Conservation (phyloP, 2,329 filamentous ascomycete species). For the Fusarium solani-melongenae region DNA sequence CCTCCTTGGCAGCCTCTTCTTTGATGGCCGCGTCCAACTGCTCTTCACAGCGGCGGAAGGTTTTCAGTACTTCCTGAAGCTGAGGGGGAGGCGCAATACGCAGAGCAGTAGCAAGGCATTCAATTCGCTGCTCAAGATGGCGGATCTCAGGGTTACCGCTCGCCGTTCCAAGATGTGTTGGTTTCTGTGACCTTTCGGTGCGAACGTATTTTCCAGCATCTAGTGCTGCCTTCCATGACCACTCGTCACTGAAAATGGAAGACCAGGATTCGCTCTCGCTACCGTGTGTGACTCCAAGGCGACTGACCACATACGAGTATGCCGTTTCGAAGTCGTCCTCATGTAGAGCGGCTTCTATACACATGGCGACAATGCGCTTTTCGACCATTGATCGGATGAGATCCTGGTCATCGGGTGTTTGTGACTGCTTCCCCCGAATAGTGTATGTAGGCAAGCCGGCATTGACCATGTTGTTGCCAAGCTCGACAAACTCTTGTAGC, state of each 20-base stretch:
- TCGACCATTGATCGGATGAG: slow-evolving; percentile 59
- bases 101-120: slow-evolving; percentile 80
- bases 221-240: slow-evolving; percentile 83
- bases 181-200: slow-evolving; percentile 62
- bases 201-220: slow-evolving; percentile 80
- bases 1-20: slow-evolving; percentile 74
- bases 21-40: slow-evolving; percentile 75
- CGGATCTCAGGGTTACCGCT: slow-evolving; percentile 72
- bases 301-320: slow-evolving; percentile 83
- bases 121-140: slow-evolving; percentile 83
- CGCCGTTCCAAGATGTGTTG: slow-evolving; percentile 69
- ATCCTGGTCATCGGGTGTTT: slow-evolving; percentile 38
- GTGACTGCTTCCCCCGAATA: slow-evolving; percentile 9
- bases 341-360: slow-evolving; percentile 78
- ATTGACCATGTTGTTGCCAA: slow-evolving; percentile 74
- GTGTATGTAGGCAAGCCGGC: slow-evolving; percentile 59
- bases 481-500: slow-evolving; percentile 76
- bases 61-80: slow-evolving; percentile 79
- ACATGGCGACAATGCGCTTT: slow-evolving; percentile 81
- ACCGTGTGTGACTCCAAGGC: slow-evolving; percentile 58
- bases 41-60: slow-evolving; percentile 81
- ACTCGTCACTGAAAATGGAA: slow-evolving; percentile 62
- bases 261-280: not conserved
- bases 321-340: slow-evolving; percentile 89
- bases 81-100: slow-evolving; percentile 77